Percentiles rank a stretch among this genome's conserved stretches.
phyloP scores from a whole-genome alignment of 176 grass and related monocot genomes.

The Zea luxurians region DNA sequence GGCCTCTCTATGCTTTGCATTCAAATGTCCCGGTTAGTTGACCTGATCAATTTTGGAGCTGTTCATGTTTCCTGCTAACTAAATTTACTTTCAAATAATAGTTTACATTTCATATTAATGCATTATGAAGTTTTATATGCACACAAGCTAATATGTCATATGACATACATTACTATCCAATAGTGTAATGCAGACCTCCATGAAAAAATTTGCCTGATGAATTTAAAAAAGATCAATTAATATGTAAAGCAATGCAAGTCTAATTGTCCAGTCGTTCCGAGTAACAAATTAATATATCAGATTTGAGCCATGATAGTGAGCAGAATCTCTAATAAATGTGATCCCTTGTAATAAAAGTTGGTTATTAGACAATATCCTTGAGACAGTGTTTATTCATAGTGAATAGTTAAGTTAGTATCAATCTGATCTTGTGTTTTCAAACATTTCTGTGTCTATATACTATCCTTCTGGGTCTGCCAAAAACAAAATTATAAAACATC shows the following conservation, averaged over 20 bases:
- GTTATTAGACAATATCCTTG: neutral
- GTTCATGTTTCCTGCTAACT: slow-evolving; percentile 1
- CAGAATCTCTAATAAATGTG: neutral
- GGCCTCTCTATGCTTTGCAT: neutral
- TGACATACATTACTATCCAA: neutral
- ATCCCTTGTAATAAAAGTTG: neutral
- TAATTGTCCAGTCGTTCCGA: neutral
- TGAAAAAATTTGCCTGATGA: neutral
- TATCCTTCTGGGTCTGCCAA: neutral
- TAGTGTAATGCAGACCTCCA: neutral
- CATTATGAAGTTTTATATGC: neutral
- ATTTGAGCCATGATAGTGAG: neutral
- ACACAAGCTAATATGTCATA: neutral
- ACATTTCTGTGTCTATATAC: neutral
- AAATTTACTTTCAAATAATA: neutral
- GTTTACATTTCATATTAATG: neutral
- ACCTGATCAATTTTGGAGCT: neutral
- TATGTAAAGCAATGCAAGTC: neutral
- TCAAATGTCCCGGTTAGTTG: slow-evolving; percentile 9
- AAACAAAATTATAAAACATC: neutral
- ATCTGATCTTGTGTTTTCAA: neutral
- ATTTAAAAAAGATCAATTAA: neutral
- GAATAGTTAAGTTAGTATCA: neutral
- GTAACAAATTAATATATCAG: neutral
- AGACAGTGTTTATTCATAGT: neutral